Percentiles rank a stretch among this genome's conserved stretches.
Evolutionary conservation across 495 filamentous ascomycete species (phyloP).

Genomic region (Penicillium manginii): DNA sequence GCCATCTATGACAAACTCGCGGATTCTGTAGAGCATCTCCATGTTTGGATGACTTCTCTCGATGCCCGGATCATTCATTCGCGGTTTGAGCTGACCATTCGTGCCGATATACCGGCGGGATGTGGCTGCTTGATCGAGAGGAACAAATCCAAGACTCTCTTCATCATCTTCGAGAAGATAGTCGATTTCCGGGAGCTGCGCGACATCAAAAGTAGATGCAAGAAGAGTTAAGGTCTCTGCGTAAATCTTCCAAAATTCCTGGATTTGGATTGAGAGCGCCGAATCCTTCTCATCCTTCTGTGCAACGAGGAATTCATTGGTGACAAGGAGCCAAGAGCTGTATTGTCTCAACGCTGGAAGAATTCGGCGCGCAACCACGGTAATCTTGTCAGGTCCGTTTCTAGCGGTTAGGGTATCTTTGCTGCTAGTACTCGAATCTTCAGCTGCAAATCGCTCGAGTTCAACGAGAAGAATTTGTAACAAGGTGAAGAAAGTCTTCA

Average conservation of each 20-base stretch:
- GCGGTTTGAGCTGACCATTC: conserved; percentile 53
- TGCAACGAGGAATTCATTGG: conserved; percentile 52
- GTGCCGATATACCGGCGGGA: conserved; percentile 51
- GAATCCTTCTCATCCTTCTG: conserved; percentile 60
- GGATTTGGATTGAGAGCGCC: conserved; percentile 59
- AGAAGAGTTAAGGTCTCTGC: conserved; percentile 68
- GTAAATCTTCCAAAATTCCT: conserved; percentile 74
- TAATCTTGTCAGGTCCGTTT: conserved; percentile 58
- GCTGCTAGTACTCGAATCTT: conserved; percentile 43
- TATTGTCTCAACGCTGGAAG: conserved; percentile 74
- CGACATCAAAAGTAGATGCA: conserved; percentile 60
- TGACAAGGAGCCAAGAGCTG: conserved; percentile 68
- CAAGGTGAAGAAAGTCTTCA: conserved; percentile 77
- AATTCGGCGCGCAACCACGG: conserved; percentile 64
- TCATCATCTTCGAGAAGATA: conserved; percentile 81
- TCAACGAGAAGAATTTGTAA: conserved; percentile 72
- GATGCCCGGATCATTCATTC: conserved; percentile 56
- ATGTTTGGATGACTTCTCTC: conserved; percentile 64
- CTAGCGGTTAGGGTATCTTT: conserved; percentile 35
- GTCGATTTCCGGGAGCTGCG: conserved; percentile 57
- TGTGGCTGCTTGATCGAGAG: conserved; percentile 58
- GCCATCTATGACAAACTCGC: conserved; percentile 69
- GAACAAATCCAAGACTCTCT: conserved; percentile 73
- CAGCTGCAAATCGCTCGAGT: conserved; percentile 60
- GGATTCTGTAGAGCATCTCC: conserved; percentile 73